Evolutionary conservation across 345 rosid species (phyloP).

Genomic region (Anastatica hierochuntica): DNA sequence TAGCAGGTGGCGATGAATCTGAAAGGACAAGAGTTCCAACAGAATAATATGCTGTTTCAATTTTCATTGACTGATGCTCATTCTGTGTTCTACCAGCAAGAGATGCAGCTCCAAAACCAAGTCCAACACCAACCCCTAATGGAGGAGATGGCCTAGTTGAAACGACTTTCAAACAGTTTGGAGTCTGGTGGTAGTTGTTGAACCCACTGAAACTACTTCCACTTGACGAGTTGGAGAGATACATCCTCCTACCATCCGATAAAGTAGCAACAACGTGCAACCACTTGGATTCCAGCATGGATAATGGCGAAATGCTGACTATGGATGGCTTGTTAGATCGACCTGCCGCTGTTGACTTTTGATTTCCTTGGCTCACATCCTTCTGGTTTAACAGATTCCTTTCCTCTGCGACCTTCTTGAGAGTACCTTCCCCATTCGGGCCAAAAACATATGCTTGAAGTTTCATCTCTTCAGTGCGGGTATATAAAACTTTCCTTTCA

Average conservation of each 20-base stretch:
- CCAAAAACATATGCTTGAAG: constrained; percentile 78
- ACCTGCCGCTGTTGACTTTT: constrained; percentile 54
- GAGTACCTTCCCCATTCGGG: constrained; percentile 65
- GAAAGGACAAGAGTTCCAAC: constrained; percentile 90
- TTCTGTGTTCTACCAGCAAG: constrained; percentile 65
- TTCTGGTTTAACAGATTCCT: constrained; percentile 72
- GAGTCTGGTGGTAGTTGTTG: constrained; percentile 40
- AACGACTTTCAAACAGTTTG: constrained; percentile 86
- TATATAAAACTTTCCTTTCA: constrained; percentile 87
- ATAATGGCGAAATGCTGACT: constrained; percentile 75
- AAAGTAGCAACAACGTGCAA: constrained; percentile 84
- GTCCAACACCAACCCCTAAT: constrained; percentile 77
- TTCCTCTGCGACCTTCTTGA: constrained; percentile 94
- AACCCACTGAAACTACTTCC: constrained; percentile 74
- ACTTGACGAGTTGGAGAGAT: constrained; percentile 70
- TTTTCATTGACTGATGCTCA: constrained; percentile 78
- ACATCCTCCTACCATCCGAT: constrained; percentile 98
- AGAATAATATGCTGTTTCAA: constrained; percentile 77
- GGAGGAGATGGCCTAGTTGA: constrained; percentile 94
- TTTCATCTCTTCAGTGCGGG: constrained; percentile 90
- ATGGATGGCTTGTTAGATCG: constrained; percentile 72
- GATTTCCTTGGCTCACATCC: constrained; percentile 62
- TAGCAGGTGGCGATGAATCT: constrained; percentile 79
- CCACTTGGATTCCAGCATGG: constrained; percentile 83
- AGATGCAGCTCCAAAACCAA: constrained; percentile 73